A percentile compares a stretch with the other conserved stretches of the same genome.
These are phyloP conservation scores for Orbilia oligospora DNA, from an alignment of 2,329 filamentous ascomycete species.

Conservation along the genomic window DNA sequence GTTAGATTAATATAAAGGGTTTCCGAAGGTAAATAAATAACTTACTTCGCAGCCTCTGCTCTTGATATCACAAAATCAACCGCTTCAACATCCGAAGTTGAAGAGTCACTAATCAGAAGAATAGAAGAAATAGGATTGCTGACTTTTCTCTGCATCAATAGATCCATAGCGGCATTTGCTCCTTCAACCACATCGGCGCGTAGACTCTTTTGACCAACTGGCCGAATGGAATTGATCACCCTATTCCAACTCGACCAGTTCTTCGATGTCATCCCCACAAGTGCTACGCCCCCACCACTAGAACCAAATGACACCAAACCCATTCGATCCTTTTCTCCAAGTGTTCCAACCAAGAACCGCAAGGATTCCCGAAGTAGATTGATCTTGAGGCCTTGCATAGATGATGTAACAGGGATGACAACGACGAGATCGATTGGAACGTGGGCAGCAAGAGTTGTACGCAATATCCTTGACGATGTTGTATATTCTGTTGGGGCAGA, in stretches of 20 bases:
- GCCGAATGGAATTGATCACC: conserved; percentile 87
- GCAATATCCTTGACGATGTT: conserved; percentile 72
- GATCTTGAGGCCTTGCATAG: conserved; percentile 99
- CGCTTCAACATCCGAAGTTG: conserved; percentile 91
- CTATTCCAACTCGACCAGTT: conserved; percentile 92
- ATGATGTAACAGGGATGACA: conserved; percentile 95
- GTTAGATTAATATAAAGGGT: conserved; percentile 1
- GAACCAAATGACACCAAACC: conserved; percentile 97
- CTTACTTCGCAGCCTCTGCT: conserved; percentile 95
- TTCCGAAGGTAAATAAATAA: conserved; percentile 62
- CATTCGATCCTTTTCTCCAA: conserved; percentile 96
- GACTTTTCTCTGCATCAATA: conserved; percentile 97
- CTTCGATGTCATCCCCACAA: conserved; percentile 99
- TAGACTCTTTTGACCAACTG: conserved; percentile 95
- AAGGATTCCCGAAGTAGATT: conserved; percentile 91
- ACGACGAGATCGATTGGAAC: conserved; percentile 96
- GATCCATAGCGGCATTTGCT: conserved; percentile 97
- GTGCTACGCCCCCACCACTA: conserved; percentile 88
- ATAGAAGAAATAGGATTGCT: conserved; percentile 96
- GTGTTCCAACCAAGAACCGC: conserved; percentile 88
- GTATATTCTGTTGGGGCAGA: conserved; percentile 95
- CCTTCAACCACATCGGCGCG: conserved; percentile 97
- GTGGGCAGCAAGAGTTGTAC: conserved; percentile 72
- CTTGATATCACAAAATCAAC: conserved; percentile 98
- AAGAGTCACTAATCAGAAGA: conserved; percentile 96